phyloP scores from a whole-genome alignment of 2,329 filamentous ascomycete species.

The Claviceps sorghi region DNA sequence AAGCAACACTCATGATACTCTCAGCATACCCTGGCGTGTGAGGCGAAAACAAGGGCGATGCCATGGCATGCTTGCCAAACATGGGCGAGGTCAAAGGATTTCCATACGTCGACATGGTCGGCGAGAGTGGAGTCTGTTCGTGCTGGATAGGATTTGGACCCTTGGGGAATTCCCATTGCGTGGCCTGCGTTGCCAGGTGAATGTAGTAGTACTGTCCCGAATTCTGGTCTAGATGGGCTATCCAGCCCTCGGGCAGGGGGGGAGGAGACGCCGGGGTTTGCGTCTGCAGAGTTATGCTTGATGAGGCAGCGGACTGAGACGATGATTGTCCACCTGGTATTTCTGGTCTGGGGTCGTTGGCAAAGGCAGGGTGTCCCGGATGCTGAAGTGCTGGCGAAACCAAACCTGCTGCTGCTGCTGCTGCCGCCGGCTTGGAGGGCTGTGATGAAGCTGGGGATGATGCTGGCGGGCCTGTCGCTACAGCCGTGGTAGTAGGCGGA shows the following conservation, averaged over 20 bases:
- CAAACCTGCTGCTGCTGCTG: slow-evolving; percentile 15
- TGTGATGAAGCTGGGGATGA: neutral
- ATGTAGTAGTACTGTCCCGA: slow-evolving; percentile 99
- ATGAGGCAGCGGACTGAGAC: slow-evolving; percentile 26
- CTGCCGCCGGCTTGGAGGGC: slow-evolving; percentile 2
- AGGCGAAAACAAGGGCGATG: slow-evolving; percentile 70
- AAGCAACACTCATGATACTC: slow-evolving; percentile 68
- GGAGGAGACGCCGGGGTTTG: slow-evolving; percentile 70
- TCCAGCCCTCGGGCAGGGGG: slow-evolving; percentile 93
- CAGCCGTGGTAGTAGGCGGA: slow-evolving; percentile 7
- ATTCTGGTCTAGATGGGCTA: slow-evolving; percentile 86
- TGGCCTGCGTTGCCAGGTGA: slow-evolving; percentile 84
- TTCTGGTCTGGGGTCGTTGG: slow-evolving; percentile 57
- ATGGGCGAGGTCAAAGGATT: slow-evolving; percentile 59
- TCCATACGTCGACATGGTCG: slow-evolving; percentile 61
- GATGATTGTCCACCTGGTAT: slow-evolving; percentile 31
- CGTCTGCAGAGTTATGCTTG: slow-evolving; percentile 21
- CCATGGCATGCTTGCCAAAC: slow-evolving; percentile 41
- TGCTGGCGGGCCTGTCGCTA: neutral
- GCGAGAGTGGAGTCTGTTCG: slow-evolving; percentile 69
- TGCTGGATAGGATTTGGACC: slow-evolving; percentile 80
- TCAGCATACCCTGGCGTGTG: slow-evolving; percentile 74
- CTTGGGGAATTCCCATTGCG: slow-evolving; percentile 98
- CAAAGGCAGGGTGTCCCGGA: slow-evolving; percentile 74
- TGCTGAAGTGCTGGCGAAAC: slow-evolving; percentile 38